A percentile compares a stretch with the other conserved stretches of the same genome.
phyloP scores from a whole-genome alignment of 345 rosid genomes.

The Linum usitatissimum region DNA sequence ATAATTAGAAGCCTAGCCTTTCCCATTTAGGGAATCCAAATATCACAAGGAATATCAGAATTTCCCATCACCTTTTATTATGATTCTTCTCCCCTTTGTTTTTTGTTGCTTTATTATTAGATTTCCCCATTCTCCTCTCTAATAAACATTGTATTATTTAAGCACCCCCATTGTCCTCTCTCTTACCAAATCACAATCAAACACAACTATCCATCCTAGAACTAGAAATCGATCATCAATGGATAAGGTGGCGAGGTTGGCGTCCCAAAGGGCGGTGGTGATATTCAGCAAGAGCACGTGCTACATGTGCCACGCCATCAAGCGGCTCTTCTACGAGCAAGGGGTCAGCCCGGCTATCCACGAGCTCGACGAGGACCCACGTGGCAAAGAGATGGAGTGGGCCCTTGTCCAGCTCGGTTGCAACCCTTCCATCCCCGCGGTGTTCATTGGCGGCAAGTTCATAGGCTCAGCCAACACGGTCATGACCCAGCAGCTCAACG shows the following conservation, averaged over 20 bases:
- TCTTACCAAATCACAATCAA: too few relatives aligned
- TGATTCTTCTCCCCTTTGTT: too few relatives aligned
- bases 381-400: conserved; percentile 70
- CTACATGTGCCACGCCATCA: conserved; percentile 87
- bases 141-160: too few relatives aligned
- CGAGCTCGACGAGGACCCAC: conserved; percentile 66
- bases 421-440: conserved; percentile 67
- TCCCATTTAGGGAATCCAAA: too few relatives aligned
- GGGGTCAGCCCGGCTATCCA: conserved; percentile 72
- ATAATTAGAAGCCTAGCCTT: too few relatives aligned
- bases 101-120: too few relatives aligned
- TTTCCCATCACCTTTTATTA: too few relatives aligned
- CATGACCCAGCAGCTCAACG: conserved; percentile 87
- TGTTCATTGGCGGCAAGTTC: conserved; percentile 82
- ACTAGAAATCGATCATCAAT: conserved; percentile 14
- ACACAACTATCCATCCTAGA: too few relatives aligned
- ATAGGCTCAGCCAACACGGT: conserved; percentile 70
- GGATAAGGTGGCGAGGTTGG: conserved; percentile 68
- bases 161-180: too few relatives aligned
- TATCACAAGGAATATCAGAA: too few relatives aligned
- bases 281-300: conserved; percentile 92
- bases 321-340: conserved; percentile 77
- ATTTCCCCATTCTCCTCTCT: too few relatives aligned
- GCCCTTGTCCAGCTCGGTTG: conserved; percentile 66
- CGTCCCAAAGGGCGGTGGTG: conserved; percentile 91